Base-by-base conservation (phyloP, 2,329 filamentous ascomycete genomes). In the Cercospora brassicicola region DNA sequence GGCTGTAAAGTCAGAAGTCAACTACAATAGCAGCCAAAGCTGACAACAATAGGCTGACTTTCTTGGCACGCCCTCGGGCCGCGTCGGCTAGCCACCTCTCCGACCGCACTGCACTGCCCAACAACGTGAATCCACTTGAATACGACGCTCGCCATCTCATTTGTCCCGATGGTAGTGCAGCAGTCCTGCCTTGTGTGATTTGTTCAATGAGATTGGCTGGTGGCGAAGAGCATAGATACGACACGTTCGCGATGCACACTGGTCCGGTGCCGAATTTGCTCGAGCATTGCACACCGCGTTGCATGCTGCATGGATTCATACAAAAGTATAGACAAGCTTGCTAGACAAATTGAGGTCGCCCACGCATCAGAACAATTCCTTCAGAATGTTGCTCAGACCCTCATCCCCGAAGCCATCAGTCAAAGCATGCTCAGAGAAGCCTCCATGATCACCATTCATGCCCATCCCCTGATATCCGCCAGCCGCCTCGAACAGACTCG, bases 401-500 rank as follows among this genome's bases (percentile, higher is more conserved):
- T 87, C 87, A 67, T 89, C 87, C 3, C 84, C 85, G 82, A 81
- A 71, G 3, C 80, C 81, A 10, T 70, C 70, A n/a, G 69, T 65
- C 33, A 65, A 57, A 20, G 68, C 68, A 30, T 20, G 64, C 59
- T 79, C 78, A 18, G 82, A 57, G 26, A 73, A 67, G 26, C 65
- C 67, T 45, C 70, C 70, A n/a, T 13, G 60, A 59, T 79, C 78
- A 18, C 62, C 57, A 31, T 65, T 62, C 28, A 56, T 62, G 15
- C 64, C 65, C 39, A 70, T 68, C 31, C 63, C 70, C 31, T 75
- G 73, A 61, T 84, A 85, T 0, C 84, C 85, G 0, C 87, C 88
- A 3, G 87, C 87, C 42, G 87, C 86, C 73, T 90, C 88, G 67
- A 90, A 90, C 56, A 90, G 75, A 69, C 84, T 87, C 3, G 87